Base-by-base conservation (phyloP, 2,329 filamentous ascomycete genomes). In the Alternaria incomplexa region DNA sequence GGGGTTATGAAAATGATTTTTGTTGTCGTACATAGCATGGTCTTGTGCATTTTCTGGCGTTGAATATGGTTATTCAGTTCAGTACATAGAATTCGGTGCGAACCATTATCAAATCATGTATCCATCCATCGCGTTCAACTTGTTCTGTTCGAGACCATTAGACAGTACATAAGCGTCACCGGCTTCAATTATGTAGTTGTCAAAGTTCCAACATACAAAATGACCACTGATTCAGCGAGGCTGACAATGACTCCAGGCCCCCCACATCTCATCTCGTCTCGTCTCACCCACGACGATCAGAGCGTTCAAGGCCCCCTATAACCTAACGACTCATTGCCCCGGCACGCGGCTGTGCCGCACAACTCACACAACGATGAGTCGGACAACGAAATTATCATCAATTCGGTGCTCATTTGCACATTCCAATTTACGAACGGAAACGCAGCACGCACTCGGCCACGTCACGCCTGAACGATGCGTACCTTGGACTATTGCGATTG, bases 261-360 rank as follows among this genome's bases (percentile, higher is more conserved):
- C 48, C 48, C 48, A 40, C 28, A 52, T 52, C 48, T 52, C 48
- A 52, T 40, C 48, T 52, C 28, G 36, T 52, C 48, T 52, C 48
- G 36, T 40, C 48, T 36, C 36, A 36, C 48, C 13, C 28, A 25
- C 48, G 13, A 52, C 13, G 30, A 36, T 52, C 48, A 5, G 28
- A 52, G 48, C 48, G 32, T 52, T 46, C 36, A 36, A 52, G 28
- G 48, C 48, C 28, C 9, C 22, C 48, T 15, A 36, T 30, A 11
- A 17, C 15, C 8, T 11, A 7, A 20, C 48, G 48, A 23, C 20
- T 51, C 28, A 36, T 23, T 32, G 12, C 28, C 28, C 17, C 17
- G 12, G n/a, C 28, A 30, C 28, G 28, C 28, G 30, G 32, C 32
- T 36, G 32, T 36, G 32, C 32, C 15, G 32, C 32, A 36, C 32